These are phyloP conservation scores for Scleroderma bovista DNA, from an alignment of 768 basidiomycete genomes.

Conservation along the genomic window DNA sequence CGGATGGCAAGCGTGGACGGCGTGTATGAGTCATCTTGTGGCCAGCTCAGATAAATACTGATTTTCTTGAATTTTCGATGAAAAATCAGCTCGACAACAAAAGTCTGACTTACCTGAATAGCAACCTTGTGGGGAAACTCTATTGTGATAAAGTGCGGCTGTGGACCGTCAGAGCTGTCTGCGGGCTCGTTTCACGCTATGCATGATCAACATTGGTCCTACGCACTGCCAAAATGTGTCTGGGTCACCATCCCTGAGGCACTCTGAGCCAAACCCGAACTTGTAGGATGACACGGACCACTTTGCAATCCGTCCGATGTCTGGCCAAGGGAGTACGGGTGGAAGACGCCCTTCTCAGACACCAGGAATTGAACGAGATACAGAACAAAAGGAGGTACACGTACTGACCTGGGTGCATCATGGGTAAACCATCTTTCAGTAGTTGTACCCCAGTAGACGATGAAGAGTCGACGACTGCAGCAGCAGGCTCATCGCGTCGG, in stretches of 20 bases:
- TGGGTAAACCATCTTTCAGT: slow-evolving; percentile 33
- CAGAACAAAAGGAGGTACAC: neutral
- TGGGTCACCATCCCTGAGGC: slow-evolving; percentile 80
- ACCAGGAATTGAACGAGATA: neutral
- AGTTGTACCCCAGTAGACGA: slow-evolving; percentile 10
- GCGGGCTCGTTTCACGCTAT: slow-evolving; percentile 1
- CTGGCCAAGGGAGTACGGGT: slow-evolving; percentile 64
- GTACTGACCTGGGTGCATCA: slow-evolving; percentile 33
- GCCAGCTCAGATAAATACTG: slow-evolving; percentile 74
- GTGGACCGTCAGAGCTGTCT: slow-evolving; percentile 84
- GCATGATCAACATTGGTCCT: neutral
- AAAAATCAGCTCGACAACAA: slow-evolving; percentile 2
- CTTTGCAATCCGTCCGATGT: slow-evolving; percentile 82
- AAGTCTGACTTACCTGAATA: slow-evolving; percentile 57
- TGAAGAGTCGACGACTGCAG: slow-evolving; percentile 6
- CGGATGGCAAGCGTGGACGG: slow-evolving; percentile 87
- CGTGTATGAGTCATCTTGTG: slow-evolving; percentile 93
- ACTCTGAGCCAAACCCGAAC: slow-evolving; percentile 93
- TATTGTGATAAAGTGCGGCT: slow-evolving; percentile 93
- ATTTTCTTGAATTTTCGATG: slow-evolving; percentile 56
- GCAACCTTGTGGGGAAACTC: slow-evolving; percentile 89
- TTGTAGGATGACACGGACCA: slow-evolving; percentile 98
- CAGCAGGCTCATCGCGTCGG: slow-evolving; percentile 9
- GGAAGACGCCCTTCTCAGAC: slow-evolving; percentile 40
- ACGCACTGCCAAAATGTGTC: slow-evolving; percentile 98